A percentile compares a stretch with the other conserved stretches of the same genome.
Conservation (phyloP, 2,329 filamentous ascomycete genomes). For the Clonostachys byssicola region DNA sequence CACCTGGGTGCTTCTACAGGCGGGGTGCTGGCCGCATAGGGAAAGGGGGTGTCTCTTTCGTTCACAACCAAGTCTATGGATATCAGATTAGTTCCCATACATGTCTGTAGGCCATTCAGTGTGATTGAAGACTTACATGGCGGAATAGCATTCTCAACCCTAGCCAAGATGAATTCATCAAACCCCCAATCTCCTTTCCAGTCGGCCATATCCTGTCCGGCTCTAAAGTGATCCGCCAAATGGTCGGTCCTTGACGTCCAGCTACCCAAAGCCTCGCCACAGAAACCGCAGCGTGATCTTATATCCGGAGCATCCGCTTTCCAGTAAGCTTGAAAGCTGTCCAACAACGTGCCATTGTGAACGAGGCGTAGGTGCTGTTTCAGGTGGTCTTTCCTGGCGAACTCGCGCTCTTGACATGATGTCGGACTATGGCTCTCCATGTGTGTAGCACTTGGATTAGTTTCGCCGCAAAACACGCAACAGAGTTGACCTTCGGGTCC, state of each 20-base stretch:
- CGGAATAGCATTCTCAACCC: constrained; percentile 13
- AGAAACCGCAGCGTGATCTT: constrained; percentile 21
- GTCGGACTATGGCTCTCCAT: constrained; percentile 15
- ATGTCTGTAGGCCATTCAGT: no score
- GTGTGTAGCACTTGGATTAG: constrained; percentile 11
- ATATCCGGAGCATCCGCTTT: constrained; percentile 13
- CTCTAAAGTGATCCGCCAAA: constrained; percentile 16
- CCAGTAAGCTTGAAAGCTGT: constrained; percentile 30
- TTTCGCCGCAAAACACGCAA: constrained; percentile 15
- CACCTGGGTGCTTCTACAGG: constrained; percentile 43
- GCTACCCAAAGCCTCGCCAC: constrained; percentile 10
- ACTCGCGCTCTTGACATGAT: constrained; percentile 8
- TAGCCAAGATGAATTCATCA: constrained; percentile 9
- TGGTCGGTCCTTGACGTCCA: constrained; percentile 21
- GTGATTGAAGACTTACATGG: constrained; percentile 5
- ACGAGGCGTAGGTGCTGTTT: constrained; percentile 19
- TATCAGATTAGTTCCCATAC: no score
- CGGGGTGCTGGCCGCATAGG: constrained; percentile 42
- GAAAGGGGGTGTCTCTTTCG: constrained; percentile 52
- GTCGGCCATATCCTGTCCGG: constrained; percentile 17
- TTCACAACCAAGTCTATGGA: constrained; percentile 56
- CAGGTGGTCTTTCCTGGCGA: constrained; percentile 22
- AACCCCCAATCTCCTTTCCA: constrained; percentile 20
- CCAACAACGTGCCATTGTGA: constrained; percentile 22
- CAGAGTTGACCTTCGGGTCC: constrained; percentile 9